A percentile compares a stretch with the other conserved stretches of the same genome.
phyloP scores from a whole-genome alignment of 345 rosid species.

The Salix suchowensis region DNA sequence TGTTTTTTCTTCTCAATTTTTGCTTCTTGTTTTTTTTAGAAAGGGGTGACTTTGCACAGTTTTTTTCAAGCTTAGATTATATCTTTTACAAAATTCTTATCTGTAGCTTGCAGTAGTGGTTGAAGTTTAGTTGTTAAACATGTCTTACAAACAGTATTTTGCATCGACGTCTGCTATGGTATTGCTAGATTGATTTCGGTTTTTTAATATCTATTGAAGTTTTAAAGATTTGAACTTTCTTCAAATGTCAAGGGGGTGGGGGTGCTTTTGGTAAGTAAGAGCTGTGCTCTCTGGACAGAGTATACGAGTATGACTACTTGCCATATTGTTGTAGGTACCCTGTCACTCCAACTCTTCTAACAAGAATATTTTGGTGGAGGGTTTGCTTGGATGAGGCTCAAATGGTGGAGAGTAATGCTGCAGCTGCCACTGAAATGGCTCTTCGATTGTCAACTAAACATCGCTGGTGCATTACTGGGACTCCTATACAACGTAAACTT shows the following conservation, averaged over 20 bases:
- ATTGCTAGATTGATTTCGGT: neutral
- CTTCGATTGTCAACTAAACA: conserved; percentile 67
- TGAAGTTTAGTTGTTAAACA: too few species aligned
- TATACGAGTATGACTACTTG: conserved; percentile 15
- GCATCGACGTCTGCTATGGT: too few species aligned
- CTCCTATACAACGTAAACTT: conserved; percentile 90
- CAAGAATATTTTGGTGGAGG: conserved; percentile 97
- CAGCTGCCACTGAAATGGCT: conserved; percentile 97
- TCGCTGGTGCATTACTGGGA: conserved; percentile 95
- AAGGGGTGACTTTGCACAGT: neutral
- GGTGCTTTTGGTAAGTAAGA: neutral
- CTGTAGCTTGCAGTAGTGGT: too few species aligned
- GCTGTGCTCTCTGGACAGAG: neutral
- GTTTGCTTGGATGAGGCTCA: conserved; percentile 97
- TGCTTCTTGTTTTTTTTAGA: neutral
- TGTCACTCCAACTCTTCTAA: conserved; percentile 79
- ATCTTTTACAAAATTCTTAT: neutral
- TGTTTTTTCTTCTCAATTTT: neutral
- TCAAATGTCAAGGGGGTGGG: neutral
- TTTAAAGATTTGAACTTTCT: neutral
- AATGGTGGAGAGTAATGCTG: conserved; percentile 94
- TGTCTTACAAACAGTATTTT: too few species aligned
- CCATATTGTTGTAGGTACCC: conserved; percentile 66
- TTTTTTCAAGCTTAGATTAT: neutral
- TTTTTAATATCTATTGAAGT: neutral